Evolutionary conservation across 345 rosid genomes (phyloP), one percentile per base, ranked within the genome.

Genomic region (Linum usitatissimum): DNA sequence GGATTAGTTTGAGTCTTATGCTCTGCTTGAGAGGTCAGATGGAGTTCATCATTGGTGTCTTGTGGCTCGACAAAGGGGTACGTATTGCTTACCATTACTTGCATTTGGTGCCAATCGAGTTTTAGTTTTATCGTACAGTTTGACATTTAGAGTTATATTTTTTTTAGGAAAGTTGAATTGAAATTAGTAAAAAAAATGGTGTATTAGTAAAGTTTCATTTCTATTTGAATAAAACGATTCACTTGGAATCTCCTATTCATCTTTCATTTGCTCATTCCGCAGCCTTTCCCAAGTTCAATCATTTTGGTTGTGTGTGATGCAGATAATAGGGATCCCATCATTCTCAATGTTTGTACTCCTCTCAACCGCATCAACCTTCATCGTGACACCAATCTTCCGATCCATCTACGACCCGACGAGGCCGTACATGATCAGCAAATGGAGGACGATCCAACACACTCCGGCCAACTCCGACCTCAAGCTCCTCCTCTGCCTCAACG

Each of bases 391-490:
- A 0, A 15, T 85, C 34, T 84, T 87, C 18, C 71, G 74, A 73
- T 51, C 84, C 36, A 74, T 92, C 5, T 89, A 85, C 13, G 90
- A 89, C 66, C 96, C 96, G 19, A 72, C 83, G 0, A 79, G 68
- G 67, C 93, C 95, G 17, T 84, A 85, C 64, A 80, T 76, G 78
- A 81, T 81, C n/a, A 85, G 72, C 75, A 81, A 66, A 59, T 78
- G 83, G 63, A 81, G 93, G 36, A 89, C 95, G 21, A 79, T 89
- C 73, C 96, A 89, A 12, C 87, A 92, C 72, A 79, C 80, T 6
- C 73, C 86, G 4, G 85, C 71, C 0, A 49, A 42, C 30, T 61
- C 79, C 3, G 71, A 81, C 63, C 66, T 87, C 45, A 55, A 78
- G 14, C 49, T 87, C 1, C 74, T 92, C 30, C 68, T 83, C 5